Evolutionary conservation across 345 rosid species (phyloP), one percentile per base, ranked within the genome.

Genomic region (Geranium brycei): DNA sequence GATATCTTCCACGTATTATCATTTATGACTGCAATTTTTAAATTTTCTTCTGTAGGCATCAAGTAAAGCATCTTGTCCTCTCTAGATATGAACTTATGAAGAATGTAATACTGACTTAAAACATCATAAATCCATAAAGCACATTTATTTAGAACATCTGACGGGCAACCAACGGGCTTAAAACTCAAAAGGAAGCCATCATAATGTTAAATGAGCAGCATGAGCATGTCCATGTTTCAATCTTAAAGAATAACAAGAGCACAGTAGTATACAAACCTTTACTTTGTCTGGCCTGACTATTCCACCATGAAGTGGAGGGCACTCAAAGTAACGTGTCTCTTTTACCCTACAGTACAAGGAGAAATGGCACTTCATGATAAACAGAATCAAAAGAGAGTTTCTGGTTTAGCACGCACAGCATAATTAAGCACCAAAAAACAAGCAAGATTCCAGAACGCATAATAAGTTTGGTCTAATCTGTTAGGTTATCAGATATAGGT

Each of bases 261-360:
- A 51, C 41, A 61, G 64, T 66, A 59, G 40, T 51, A 59, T 60
- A 71, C 81, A 17, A 68, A 88, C 97, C 95, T 90, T 82, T 51
- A 93, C 88, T 90, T 88, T 93, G 78, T 87, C 96, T 31, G 99
- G 91, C 82, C 92, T 83, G 69, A 85, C 83, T 76, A 88, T 77
- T 41, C 76, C 92, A 76, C 95, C 99, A 19, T 82, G 95, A 66
- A 82, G 88, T 3, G 73, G 83, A 69, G 91, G 89, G 76, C 89
- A 88, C 18, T 88, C 78, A 51, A 90, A 86, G 66, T 82, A 85
- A 55, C 89, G 83, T 19, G 73, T 73, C 73, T 95, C 92, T 79
- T 90, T 90, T 65, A 85, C 95, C 75, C 99, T 93, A 81, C 75
- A 76, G 19, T 41, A 66, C 19, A 31, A 59, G 41, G 58, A 60